Conservation (phyloP, 768 basidiomycete genomes). For the Auricularia heimuer region DNA sequence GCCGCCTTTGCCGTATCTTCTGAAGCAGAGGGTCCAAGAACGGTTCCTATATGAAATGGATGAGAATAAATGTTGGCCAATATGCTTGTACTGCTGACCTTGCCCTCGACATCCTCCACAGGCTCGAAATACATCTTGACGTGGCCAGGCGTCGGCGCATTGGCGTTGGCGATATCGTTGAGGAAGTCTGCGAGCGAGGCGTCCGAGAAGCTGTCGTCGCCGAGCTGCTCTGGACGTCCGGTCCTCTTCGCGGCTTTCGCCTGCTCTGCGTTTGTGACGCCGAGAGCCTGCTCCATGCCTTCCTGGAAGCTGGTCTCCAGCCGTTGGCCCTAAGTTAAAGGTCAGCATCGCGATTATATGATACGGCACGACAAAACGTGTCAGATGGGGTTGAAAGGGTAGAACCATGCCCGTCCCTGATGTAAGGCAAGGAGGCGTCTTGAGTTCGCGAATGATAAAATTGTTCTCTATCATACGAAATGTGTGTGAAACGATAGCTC, state of each 20-base stretch:
- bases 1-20: neutral
- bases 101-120: neutral
- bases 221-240: neutral
- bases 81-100: too few species aligned
- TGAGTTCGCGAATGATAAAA: neutral
- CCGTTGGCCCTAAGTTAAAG: neutral
- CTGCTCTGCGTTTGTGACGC: neutral
- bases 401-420: neutral
- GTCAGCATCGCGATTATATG: neutral
- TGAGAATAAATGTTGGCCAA: neutral
- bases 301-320: neutral
- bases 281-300: neutral
- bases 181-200: neutral
- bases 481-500: neutral
- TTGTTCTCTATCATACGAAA: neutral
- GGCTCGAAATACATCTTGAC: constrained; percentile 1
- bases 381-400: constrained; percentile 1
- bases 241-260: too few species aligned
- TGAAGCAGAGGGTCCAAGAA: neutral
- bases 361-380: neutral
- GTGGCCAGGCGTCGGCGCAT: neutral
- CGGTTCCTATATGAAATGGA: neutral
- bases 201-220: neutral
- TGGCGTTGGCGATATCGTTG: neutral
- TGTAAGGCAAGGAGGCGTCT: neutral